Conservation (phyloP, 306 rosid genomes). For the Rubus parviflorus region DNA sequence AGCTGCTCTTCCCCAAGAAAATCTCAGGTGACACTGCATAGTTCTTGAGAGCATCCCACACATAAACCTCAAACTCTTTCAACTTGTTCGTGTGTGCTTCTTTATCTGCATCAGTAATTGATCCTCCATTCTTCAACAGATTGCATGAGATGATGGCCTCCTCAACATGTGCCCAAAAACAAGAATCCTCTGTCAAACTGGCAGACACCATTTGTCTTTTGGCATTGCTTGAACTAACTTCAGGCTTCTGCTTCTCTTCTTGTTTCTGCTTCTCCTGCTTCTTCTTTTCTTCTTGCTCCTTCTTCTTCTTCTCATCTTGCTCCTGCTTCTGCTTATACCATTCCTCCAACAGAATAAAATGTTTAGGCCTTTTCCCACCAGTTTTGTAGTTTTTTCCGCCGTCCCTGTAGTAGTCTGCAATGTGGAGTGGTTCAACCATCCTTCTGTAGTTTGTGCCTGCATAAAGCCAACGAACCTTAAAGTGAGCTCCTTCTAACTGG, state of each 20-base stretch:
- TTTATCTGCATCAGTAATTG: not conserved
- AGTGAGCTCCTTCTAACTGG: slow-evolving; percentile 29
- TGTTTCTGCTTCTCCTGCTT: not conserved
- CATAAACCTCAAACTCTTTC: slow-evolving; percentile 48
- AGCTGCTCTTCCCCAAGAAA: slow-evolving; percentile 49
- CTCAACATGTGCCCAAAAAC: slow-evolving; percentile 78
- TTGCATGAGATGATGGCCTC: slow-evolving; percentile 45
- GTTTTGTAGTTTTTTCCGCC: slow-evolving; percentile 14
- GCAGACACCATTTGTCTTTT: slow-evolving; percentile 23
- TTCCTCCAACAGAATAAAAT: slow-evolving; percentile 39
- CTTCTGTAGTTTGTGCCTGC: slow-evolving; percentile 52
- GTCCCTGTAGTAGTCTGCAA: slow-evolving; percentile 43
- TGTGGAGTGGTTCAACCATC: slow-evolving; percentile 63
- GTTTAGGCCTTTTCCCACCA: slow-evolving; percentile 31
- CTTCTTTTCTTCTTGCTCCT: not conserved
- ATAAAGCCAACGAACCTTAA: slow-evolving; percentile 41
- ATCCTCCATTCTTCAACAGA: not conserved
- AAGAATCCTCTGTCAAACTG: slow-evolving; percentile 57
- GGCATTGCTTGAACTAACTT: not conserved
- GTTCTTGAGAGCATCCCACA: slow-evolving; percentile 34
- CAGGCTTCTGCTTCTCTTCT: not conserved
- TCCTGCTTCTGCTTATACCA: slow-evolving; percentile 31
- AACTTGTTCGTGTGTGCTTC: slow-evolving; percentile 6
- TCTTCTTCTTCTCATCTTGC: too few relatives aligned
- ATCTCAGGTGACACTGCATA: slow-evolving; percentile 63